Percentiles rank a stretch among this genome's conserved stretches.
phyloP scores from a whole-genome alignment of 805 yeast genomes.

The Candida maris region DNA sequence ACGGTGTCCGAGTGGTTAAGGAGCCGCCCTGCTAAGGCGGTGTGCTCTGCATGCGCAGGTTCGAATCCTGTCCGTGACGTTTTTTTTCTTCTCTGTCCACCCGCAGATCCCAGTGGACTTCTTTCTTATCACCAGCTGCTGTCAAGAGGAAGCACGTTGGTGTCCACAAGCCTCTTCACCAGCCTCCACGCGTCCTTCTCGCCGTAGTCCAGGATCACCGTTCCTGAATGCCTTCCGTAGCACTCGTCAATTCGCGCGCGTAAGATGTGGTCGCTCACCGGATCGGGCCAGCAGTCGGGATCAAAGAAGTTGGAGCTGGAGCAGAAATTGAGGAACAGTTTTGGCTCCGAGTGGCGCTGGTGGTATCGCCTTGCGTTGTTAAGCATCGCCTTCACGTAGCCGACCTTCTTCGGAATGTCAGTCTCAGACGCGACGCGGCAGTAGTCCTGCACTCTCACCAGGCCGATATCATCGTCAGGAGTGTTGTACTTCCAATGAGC shows the following conservation, averaged over 20 bases:
- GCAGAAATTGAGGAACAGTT: slow-evolving; percentile 67
- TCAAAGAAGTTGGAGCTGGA: slow-evolving; percentile 72
- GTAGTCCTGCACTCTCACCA: slow-evolving; percentile 66
- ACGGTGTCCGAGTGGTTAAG: slow-evolving; percentile 75
- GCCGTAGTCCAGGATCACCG: slow-evolving; percentile 64
- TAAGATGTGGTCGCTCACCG: slow-evolving; percentile 52
- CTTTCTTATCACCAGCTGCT: no score
- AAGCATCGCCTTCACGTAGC: slow-evolving; percentile 53
- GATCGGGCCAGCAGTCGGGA: slow-evolving; percentile 70
- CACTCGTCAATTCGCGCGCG: slow-evolving; percentile 41
- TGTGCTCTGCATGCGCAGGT: slow-evolving; percentile 96
- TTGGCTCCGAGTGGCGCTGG: slow-evolving; percentile 42
- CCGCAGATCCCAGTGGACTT: no score
- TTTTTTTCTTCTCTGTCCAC: slow-evolving; percentile 43
- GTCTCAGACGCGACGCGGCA: slow-evolving; percentile 54
- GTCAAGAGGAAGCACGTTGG: no score
- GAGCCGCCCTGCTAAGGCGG: slow-evolving; percentile 82
- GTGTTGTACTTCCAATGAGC: slow-evolving; percentile 64
- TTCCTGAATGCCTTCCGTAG: slow-evolving; percentile 56
- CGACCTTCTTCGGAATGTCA: slow-evolving; percentile 55
- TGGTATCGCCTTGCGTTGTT: slow-evolving; percentile 50
- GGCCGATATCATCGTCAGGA: slow-evolving; percentile 60
- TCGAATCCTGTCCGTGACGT: slow-evolving; percentile 99
- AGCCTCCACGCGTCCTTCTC: slow-evolving; percentile 60
- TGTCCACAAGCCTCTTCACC: slow-evolving; percentile 46